These are phyloP conservation scores for Termitomyces sp. DNA, from an alignment of 768 basidiomycete genomes.

Conservation along the genomic window DNA sequence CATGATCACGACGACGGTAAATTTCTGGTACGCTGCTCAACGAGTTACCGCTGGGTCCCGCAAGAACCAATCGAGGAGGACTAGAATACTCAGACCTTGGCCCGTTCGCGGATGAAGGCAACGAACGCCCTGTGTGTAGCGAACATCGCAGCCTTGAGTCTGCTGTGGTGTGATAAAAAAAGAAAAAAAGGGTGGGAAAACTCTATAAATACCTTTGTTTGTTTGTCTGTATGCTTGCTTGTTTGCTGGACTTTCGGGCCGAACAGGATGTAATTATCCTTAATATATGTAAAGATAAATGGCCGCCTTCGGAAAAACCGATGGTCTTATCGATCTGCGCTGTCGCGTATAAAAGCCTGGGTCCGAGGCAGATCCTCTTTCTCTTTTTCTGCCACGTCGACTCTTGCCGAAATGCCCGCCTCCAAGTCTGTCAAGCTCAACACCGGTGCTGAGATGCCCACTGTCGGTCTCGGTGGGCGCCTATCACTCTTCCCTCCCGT, in stretches of 20 bases:
- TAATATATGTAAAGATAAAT: not conserved
- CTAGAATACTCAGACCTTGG: slow-evolving; percentile 31
- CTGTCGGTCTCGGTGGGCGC: slow-evolving; percentile 54
- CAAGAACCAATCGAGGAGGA: slow-evolving; percentile 24
- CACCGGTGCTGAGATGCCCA: slow-evolving; percentile 74
- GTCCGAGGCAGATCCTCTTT: not conserved
- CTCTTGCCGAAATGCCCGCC: slow-evolving; percentile 38
- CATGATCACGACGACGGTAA: slow-evolving; percentile 7
- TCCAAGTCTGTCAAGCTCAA: slow-evolving; percentile 54
- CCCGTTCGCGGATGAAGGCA: slow-evolving; percentile 27
- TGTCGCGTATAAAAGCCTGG: slow-evolving; percentile 2
- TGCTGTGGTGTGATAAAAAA: slow-evolving; percentile 16
- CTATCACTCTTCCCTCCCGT: not conserved
- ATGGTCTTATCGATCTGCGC: slow-evolving; percentile 13
- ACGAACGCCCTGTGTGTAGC: slow-evolving; percentile 40
- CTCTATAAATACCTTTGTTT: not conserved
- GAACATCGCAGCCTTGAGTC: slow-evolving; percentile 41
- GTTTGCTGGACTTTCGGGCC: not conserved
- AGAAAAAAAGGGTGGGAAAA: not conserved
- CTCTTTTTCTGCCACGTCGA: not conserved
- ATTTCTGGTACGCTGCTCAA: slow-evolving; percentile 27
- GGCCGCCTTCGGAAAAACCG: slow-evolving; percentile 11
- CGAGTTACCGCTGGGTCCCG: slow-evolving; percentile 20
- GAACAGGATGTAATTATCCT: too few relatives aligned
- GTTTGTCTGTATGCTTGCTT: not conserved